Conservation (phyloP, 345 rosid species). For the Lepidium sativum region DNA sequence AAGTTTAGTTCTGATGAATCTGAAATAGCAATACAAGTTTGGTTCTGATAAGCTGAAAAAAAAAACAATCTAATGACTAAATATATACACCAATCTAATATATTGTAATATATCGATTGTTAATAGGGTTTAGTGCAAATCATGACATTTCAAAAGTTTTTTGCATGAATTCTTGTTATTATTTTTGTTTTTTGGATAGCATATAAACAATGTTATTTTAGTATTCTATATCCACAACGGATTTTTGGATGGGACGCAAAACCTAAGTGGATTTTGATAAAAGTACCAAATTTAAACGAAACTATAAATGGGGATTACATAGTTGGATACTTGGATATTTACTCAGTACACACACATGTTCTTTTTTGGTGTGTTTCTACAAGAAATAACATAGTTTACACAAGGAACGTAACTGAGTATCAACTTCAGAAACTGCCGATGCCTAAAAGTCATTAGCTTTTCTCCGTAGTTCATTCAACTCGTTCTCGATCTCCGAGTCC, state of each 20-base stretch:
- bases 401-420: not conserved
- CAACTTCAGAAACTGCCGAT: not conserved
- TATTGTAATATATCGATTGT: too few species aligned
- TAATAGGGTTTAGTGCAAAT: too few species aligned
- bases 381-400: conserved; percentile 19
- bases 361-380: conserved; percentile 1
- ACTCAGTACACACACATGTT: conserved; percentile 13
- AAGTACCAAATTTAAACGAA: not conserved
- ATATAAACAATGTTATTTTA: too few species aligned
- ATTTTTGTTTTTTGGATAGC: too few species aligned
- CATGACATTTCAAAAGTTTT: too few species aligned
- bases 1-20: not conserved
- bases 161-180: too few species aligned
- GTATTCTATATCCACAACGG: too few species aligned
- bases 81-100: too few species aligned
- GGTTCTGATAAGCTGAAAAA: too few species aligned
- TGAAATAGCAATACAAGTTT: not conserved
- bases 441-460: conserved; percentile 30
- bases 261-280: too few species aligned
- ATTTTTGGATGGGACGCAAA: too few species aligned
- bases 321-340: conserved; percentile 16
- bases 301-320: not conserved
- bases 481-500: conserved; percentile 32
- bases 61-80: too few species aligned
- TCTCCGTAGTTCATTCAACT: conserved; percentile 30